Base-by-base conservation (phyloP, 306 rosid genomes). In the Senna siamea region DNA sequence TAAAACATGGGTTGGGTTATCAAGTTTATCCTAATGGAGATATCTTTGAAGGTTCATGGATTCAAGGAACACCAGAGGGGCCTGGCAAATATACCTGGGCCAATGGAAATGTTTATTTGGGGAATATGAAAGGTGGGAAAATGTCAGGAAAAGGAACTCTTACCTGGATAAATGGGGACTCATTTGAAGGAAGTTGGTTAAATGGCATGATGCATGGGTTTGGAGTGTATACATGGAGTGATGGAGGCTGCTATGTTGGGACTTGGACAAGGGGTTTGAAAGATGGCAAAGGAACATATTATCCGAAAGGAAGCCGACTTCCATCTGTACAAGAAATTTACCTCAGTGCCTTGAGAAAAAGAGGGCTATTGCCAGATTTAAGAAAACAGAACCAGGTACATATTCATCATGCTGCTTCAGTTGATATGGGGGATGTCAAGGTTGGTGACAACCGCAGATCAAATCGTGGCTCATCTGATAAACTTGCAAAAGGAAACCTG, bases 131-230 rank as follows among this genome's bases (percentile, higher is more conserved):
- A 83, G 96, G 88, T 64, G 98, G 98, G 77, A 85, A 54, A 68
- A 94, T 94, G 99, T 92, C 96, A 5, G 99, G 97, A 17, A 94
- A 90, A 80, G 99, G 99, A 86, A 94, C 97, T 73, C 90, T 94
- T 40, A 90, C 96, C 56, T 94, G 99, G 99, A 75, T 40, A 65
- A 94, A 75, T 78, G 99, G 96, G 15, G 96, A 92, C 78, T 83
- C 96, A 41, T 94, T 81, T 77, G 99, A 94, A 86, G 99, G 99
- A 73, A 94, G 85, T 88, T 94, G 98, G 98, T 75, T 90, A 82
- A 87, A 90, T 76, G 97, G 95, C 40, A 85, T 85, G 96, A 94
- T 92, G 96, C 92, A 94, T 80, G 99, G 99, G 26, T 89, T 90
- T 60, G 99, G 99, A 43, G 93, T 79, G 35, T 94, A 92, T 72